Evolutionary conservation across 2,329 filamentous ascomycete species (phyloP).

Genomic region (Trichoderma atrobrunneum): DNA sequence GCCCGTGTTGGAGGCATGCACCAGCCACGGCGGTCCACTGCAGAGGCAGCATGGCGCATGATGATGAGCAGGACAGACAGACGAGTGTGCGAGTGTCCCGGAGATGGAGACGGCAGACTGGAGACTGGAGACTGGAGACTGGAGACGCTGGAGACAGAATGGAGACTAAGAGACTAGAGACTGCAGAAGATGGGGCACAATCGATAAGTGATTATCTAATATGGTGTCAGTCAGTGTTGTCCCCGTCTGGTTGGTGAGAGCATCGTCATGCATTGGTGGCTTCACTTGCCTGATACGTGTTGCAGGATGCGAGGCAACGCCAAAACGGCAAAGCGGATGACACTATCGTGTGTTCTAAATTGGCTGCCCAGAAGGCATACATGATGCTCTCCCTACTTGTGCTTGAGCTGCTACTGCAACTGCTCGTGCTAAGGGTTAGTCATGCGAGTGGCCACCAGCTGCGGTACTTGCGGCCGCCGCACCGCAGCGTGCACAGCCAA

Average conservation of each 20-base stretch:
- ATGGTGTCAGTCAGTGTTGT: background rate
- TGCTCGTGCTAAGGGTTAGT: background rate
- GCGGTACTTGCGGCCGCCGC: background rate
- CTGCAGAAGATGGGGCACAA: constrained; percentile 11
- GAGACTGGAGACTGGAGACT: background rate
- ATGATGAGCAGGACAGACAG: constrained; percentile 12
- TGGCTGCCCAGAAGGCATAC: background rate
- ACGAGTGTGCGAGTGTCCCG: background rate
- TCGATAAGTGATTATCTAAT: constrained; percentile 16
- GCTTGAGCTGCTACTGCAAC: background rate
- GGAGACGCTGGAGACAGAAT: background rate
- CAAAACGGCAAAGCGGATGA: constrained; percentile 17
- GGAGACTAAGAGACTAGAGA: background rate
- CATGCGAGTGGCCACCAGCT: background rate
- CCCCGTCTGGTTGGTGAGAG: constrained; percentile 8
- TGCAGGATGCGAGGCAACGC: constrained; percentile 9
- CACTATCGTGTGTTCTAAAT: constrained; percentile 4
- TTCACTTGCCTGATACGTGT: constrained; percentile 13
- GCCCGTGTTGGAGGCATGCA: constrained; percentile 16
- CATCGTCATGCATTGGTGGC: constrained; percentile 14
- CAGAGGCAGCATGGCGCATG: constrained; percentile 16
- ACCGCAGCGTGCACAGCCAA: background rate
- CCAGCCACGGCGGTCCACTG: constrained; percentile 18
- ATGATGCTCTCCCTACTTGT: background rate
- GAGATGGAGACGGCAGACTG: background rate